Conservation (phyloP, 441 rosid genomes). For the Eutrema salsugineum region DNA sequence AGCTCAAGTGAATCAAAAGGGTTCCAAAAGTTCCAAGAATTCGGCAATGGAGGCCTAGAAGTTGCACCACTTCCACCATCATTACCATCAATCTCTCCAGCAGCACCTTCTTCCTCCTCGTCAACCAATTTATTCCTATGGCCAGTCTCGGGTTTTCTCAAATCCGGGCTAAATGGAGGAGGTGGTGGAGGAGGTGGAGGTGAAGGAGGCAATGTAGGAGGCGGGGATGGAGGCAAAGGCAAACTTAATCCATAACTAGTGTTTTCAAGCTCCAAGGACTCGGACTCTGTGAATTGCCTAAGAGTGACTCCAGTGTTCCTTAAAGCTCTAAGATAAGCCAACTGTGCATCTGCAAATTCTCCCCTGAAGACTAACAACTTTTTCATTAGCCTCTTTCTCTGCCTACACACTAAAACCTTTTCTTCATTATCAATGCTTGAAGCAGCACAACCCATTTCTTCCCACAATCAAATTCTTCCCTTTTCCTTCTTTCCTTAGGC, state of each 20-base stretch:
- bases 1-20: constrained; percentile 38
- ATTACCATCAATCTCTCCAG: constrained; percentile 35
- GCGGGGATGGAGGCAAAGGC: constrained; percentile 57
- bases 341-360: constrained; percentile 81
- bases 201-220: constrained; percentile 82
- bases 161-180: constrained; percentile 50
- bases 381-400: constrained; percentile 86
- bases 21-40: constrained; percentile 59
- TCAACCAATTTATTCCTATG: constrained; percentile 24
- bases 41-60: constrained; percentile 42
- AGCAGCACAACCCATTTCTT: constrained; percentile 79
- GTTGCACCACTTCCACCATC: constrained; percentile 29
- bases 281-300: constrained; percentile 91
- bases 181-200: constrained; percentile 75
- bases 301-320: constrained; percentile 91
- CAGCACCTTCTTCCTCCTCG: constrained; percentile 38
- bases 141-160: constrained; percentile 30
- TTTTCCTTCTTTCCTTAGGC: constrained; percentile 7
- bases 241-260: constrained; percentile 34
- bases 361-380: constrained; percentile 59
- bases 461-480: neutral
- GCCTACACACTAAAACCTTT: constrained; percentile 69
- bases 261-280: constrained; percentile 67
- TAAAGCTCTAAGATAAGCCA: constrained; percentile 76
- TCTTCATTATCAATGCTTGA: constrained; percentile 85